These are phyloP conservation scores for Dothideomycetes sp. DNA, from an alignment of 2,329 filamentous ascomycete species.

Conservation along the genomic window DNA sequence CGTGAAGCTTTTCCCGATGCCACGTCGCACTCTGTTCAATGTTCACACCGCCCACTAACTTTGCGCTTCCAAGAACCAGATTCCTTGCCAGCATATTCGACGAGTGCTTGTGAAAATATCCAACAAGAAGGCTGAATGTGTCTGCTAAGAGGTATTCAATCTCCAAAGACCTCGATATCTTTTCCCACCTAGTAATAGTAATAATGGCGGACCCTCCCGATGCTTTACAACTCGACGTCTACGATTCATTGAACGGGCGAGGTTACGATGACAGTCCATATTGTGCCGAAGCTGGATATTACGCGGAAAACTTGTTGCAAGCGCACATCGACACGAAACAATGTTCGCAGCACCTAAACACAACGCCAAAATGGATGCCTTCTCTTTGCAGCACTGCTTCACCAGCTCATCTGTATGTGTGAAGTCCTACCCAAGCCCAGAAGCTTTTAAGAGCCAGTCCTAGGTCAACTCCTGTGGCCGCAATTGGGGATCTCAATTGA, in stretches of 20 bases:
- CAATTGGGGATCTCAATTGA: constrained; percentile 2
- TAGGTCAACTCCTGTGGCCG: constrained; percentile 9
- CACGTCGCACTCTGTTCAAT: constrained; percentile 9
- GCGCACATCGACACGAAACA: constrained; percentile 1
- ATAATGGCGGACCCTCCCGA: constrained; percentile 11
- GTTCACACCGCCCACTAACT: not conserved
- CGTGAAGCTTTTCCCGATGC: constrained; percentile 9
- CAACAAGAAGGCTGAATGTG: constrained; percentile 1
- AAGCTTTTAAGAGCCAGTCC: constrained; percentile 2
- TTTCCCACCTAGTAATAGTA: constrained; percentile 1
- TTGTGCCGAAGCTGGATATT: constrained; percentile 4
- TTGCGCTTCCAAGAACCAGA: constrained; percentile 2
- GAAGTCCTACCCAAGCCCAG: constrained; percentile 10
- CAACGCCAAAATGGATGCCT: constrained; percentile 3
- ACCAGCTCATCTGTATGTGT: constrained; percentile 8
- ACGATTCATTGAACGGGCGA: constrained; percentile 6
- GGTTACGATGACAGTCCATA: constrained; percentile 2
- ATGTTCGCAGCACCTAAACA: not conserved
- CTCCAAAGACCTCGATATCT: not conserved
- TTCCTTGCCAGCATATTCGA: not conserved
- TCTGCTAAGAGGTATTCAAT: constrained; percentile 11
- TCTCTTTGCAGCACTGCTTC: constrained; percentile 1
- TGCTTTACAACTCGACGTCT: not conserved
- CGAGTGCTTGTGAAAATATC: not conserved
- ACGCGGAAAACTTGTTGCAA: not conserved